A percentile compares a stretch with the other conserved stretches of the same genome.
These are phyloP conservation scores for Leccinum pseudoinsigne DNA, from an alignment of 1,284 basidiomycete genomes.

Conservation along the genomic window DNA sequence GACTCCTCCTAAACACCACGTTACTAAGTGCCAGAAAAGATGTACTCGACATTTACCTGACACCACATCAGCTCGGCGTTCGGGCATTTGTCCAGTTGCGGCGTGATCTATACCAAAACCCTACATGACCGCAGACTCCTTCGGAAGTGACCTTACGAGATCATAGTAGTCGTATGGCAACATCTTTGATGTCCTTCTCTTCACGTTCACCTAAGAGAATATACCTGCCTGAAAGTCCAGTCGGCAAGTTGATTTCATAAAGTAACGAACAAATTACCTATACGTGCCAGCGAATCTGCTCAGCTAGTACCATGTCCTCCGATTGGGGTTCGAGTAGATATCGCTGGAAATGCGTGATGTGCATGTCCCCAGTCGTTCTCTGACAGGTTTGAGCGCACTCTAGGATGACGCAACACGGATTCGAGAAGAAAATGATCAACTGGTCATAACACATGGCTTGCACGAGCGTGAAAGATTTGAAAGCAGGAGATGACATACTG, in stretches of 20 bases:
- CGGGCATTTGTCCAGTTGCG: constrained; percentile 93
- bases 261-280: constrained; percentile 42
- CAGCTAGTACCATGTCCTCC: constrained; percentile 70
- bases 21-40: constrained; percentile 5
- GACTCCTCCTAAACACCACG: constrained; percentile 68
- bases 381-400: constrained; percentile 81
- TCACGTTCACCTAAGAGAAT: constrained; percentile 88
- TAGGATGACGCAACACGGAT: constrained; percentile 90
- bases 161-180: constrained; percentile 96
- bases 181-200: constrained; percentile 85
- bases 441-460: constrained; percentile 28
- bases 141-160: constrained; percentile 48
- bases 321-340: constrained; percentile 86
- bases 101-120: constrained; percentile 56
- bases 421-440: constrained; percentile 96
- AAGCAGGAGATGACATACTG: constrained; percentile 45
- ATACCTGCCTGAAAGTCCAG: constrained; percentile 76
- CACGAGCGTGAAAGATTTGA: background rate
- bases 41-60: constrained; percentile 51
- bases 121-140: constrained; percentile 1
- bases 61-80: constrained; percentile 93
- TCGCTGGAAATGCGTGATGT: constrained; percentile 70
- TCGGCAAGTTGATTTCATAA: constrained; percentile 5
- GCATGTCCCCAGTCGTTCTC: constrained; percentile 88
- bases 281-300: constrained; percentile 89